These are phyloP conservation scores for Ochetophila trinervis DNA, from an alignment of 306 rosid genomes.

Conservation along the genomic window DNA sequence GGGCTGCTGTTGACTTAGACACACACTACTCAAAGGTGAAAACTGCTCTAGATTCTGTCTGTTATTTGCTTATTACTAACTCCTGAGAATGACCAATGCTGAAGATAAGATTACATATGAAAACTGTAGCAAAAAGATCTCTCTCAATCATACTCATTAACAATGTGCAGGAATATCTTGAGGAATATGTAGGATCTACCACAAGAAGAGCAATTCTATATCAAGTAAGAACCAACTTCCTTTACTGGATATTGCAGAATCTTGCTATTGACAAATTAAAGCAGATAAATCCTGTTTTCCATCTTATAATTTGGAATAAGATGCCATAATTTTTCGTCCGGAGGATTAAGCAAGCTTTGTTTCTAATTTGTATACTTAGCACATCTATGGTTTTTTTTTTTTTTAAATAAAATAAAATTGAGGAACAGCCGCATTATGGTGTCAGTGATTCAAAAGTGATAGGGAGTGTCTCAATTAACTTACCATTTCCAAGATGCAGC, in stretches of 20 bases:
- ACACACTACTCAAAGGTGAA: slow-evolving; percentile 86
- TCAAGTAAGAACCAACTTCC: slow-evolving; percentile 50
- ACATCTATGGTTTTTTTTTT: too few species aligned
- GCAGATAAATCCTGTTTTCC: not conserved
- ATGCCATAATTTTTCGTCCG: not conserved
- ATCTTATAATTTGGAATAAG: not conserved
- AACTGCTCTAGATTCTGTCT: slow-evolving; percentile 20
- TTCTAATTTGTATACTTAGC: too few species aligned
- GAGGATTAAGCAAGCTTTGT: too few species aligned
- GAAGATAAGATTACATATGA: not conserved
- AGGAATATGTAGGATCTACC: slow-evolving; percentile 64
- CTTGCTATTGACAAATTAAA: not conserved
- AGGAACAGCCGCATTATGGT: not conserved
- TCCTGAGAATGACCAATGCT: not conserved
- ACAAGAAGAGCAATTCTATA: slow-evolving; percentile 68
- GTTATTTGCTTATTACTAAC: slow-evolving; percentile 3
- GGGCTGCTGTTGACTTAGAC: slow-evolving; percentile 98
- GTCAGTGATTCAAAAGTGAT: not conserved
- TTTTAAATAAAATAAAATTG: too few species aligned
- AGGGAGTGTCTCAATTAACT: not conserved
- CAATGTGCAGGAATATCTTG: slow-evolving; percentile 83
- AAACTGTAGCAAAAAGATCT: not conserved
- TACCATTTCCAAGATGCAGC: not conserved
- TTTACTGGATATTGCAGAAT: not conserved
- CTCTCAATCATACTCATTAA: slow-evolving; percentile 6